A percentile compares a stretch with the other conserved stretches of the same genome.
phyloP scores from a whole-genome alignment of 495 filamentous ascomycete species.

The Astrothelium macrocarpum region DNA sequence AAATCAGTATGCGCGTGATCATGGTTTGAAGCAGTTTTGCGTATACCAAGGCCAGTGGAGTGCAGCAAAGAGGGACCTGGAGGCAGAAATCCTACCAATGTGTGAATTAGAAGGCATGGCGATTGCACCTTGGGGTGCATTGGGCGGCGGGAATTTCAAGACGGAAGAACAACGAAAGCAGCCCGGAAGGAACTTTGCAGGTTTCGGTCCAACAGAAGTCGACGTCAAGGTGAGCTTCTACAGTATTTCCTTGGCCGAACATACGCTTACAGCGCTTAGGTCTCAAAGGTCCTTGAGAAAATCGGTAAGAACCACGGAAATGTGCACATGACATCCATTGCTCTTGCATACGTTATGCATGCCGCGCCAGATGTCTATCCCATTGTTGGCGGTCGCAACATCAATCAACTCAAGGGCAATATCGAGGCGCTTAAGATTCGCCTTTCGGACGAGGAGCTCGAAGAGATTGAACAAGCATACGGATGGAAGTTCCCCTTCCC shows the following conservation, averaged over 20 bases:
- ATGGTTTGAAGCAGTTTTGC: constrained; percentile 21
- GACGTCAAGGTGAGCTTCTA: background rate
- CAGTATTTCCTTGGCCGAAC: background rate
- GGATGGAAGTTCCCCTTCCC: constrained; percentile 60
- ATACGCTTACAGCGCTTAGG: constrained; percentile 9
- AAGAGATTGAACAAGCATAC: constrained; percentile 52
- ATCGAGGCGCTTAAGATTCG: constrained; percentile 53
- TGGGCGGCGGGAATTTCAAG: constrained; percentile 58
- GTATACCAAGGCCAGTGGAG: constrained; percentile 27
- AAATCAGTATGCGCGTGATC: constrained; percentile 27
- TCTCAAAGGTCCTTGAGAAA: constrained; percentile 38
- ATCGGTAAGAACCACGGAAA: constrained; percentile 46
- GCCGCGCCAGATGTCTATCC: constrained; percentile 72
- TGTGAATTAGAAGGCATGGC: constrained; percentile 53
- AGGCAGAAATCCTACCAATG: constrained; percentile 27
- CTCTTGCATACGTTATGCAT: constrained; percentile 63
- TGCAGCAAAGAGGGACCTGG: constrained; percentile 22
- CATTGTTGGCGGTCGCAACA: constrained; percentile 57
- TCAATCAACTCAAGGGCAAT: constrained; percentile 58
- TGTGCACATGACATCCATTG: constrained; percentile 37
- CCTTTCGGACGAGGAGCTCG: constrained; percentile 51
- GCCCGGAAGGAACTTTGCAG: constrained; percentile 4
- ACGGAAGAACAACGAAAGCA: constrained; percentile 32
- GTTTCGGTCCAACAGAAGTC: background rate
- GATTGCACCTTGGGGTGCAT: constrained; percentile 51